Conservation (phyloP, 116 monocot genomes). For the Zostera marina region DNA sequence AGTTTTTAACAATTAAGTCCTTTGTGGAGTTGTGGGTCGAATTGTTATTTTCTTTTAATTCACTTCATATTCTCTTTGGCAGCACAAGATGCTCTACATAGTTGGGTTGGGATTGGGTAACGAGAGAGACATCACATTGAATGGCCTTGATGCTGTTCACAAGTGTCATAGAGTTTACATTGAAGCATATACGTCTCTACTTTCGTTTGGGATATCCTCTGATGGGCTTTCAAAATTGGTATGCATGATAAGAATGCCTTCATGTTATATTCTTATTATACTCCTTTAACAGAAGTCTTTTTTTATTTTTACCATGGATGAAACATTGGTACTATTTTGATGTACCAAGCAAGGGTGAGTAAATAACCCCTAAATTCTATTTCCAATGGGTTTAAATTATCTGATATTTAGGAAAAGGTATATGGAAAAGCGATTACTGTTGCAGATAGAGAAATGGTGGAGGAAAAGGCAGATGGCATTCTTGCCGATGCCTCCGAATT, state of each 20-base stretch:
- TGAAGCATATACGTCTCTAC: constrained; percentile 88
- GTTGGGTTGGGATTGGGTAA: constrained; percentile 71
- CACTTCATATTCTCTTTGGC: no score
- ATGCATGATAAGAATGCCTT: neutral
- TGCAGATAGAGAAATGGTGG: constrained; percentile 34
- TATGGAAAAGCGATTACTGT: constrained; percentile 25
- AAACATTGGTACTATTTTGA: no score
- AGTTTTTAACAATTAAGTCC: no score
- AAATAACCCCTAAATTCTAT: no score
- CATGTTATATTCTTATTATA: no score
- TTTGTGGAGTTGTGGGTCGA: no score
- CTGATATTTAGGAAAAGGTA: constrained; percentile 15
- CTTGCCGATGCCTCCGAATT: constrained; percentile 14
- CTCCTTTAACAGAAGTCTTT: no score
- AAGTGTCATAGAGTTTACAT: constrained; percentile 50
- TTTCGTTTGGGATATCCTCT: constrained; percentile 59
- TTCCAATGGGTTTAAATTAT: neutral
- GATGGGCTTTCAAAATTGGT: constrained; percentile 54
- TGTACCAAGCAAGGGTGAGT: no score
- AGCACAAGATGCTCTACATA: constrained; percentile 47
- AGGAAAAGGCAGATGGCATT: constrained; percentile 21
- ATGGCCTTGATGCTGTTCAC: constrained; percentile 57
- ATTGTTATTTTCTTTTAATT: no score
- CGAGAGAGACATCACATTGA: constrained; percentile 71
- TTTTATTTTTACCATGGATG: no score